phyloP scores from a whole-genome alignment of 1,139 yeast genomes.

The Saccharomyces hybrid region DNA sequence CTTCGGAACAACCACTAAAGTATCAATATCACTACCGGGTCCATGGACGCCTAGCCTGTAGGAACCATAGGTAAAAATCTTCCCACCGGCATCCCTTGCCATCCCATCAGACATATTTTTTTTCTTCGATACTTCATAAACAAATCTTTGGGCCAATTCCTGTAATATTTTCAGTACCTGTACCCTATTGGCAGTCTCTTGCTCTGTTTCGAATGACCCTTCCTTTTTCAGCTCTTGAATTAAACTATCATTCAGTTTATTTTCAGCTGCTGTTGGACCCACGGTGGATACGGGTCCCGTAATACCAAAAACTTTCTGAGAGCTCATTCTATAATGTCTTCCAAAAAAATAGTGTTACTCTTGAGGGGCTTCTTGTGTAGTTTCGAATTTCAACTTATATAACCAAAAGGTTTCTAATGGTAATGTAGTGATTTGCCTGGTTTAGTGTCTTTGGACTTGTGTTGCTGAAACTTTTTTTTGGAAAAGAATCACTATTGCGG shows the following conservation, averaged over 20 bases:
- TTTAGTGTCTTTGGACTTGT: background rate
- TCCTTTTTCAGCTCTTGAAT: constrained; percentile 73
- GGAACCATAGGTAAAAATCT: constrained; percentile 90
- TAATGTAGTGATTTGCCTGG: background rate
- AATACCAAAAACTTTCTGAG: constrained; percentile 55
- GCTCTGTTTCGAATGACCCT: constrained; percentile 83
- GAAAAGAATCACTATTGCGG: background rate
- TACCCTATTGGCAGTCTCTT: constrained; percentile 69
- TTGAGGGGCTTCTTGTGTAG: too few species aligned
- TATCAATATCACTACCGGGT: constrained; percentile 97
- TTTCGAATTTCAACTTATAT: too few species aligned
- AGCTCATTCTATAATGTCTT: constrained; percentile 19
- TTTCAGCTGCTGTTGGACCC: constrained; percentile 78
- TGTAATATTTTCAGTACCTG: constrained; percentile 67
- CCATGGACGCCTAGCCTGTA: constrained; percentile 93
- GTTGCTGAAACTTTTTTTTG: background rate
- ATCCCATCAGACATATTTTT: constrained; percentile 95
- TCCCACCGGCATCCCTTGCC: constrained; percentile 97
- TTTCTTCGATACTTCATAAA: constrained; percentile 63
- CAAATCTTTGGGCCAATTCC: constrained; percentile 69
- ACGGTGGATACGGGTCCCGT: constrained; percentile 83
- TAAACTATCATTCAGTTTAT: constrained; percentile 61
- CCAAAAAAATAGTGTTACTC: too few species aligned
- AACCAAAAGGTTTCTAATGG: too few species aligned
- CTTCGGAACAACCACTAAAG: constrained; percentile 89